Evolutionary conservation across 768 basidiomycete genomes (phyloP).

Genomic region (Psilocybe azurescens): DNA sequence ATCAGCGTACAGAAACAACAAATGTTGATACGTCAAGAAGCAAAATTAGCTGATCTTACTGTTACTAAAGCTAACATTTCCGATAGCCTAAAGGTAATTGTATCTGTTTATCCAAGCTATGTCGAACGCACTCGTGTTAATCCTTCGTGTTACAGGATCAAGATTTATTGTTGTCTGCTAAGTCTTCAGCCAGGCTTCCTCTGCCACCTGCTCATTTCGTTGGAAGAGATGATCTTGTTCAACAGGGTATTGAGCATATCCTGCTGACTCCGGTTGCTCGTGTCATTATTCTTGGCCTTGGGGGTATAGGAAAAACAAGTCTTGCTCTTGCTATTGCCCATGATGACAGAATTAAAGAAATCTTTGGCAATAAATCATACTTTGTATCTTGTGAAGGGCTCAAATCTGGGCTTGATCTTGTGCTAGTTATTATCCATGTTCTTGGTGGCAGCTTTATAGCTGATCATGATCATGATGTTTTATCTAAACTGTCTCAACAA

Average conservation of each 20-base stretch:
- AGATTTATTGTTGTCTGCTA: neutral
- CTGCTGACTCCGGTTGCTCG: neutral
- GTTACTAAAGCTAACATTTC: neutral
- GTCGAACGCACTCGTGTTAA: neutral
- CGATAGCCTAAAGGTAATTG: neutral
- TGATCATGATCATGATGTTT: neutral
- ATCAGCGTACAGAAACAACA: neutral
- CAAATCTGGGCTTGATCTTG: slow-evolving; percentile 10
- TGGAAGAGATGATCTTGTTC: slow-evolving; percentile 10
- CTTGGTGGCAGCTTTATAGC: neutral
- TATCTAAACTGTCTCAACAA: neutral
- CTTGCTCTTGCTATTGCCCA: slow-evolving; percentile 7
- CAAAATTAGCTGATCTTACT: neutral
- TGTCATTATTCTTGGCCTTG: neutral
- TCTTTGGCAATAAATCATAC: neutral
- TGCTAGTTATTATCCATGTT: neutral
- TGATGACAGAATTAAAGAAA: neutral
- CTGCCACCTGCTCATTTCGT: slow-evolving; percentile 4
- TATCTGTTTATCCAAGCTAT: too few relatives aligned
- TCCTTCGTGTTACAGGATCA: neutral
- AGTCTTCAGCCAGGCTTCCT: neutral
- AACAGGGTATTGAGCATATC: slow-evolving; percentile 4
- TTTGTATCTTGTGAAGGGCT: slow-evolving; percentile 11
- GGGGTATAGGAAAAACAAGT: slow-evolving; percentile 7
- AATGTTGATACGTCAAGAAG: neutral